phyloP scores from a whole-genome alignment of 441 rosid genomes.

The Arabidopsis hybrid region DNA sequence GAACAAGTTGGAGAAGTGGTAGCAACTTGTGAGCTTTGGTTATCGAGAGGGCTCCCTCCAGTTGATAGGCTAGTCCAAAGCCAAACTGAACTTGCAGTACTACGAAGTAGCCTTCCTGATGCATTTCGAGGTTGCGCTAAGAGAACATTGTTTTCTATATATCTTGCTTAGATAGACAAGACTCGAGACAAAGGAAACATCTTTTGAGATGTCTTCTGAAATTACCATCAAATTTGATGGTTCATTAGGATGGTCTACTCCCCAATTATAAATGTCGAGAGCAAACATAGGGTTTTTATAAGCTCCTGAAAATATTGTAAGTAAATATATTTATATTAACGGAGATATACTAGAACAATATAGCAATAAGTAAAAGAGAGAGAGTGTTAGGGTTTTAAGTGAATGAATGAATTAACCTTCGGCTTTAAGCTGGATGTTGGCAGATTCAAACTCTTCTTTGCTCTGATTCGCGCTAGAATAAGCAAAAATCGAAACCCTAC shows the following conservation, averaged over 20 bases:
- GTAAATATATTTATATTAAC: no score
- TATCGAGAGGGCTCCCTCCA: background rate
- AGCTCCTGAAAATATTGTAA: no score
- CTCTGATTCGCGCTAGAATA: background rate
- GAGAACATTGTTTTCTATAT: background rate
- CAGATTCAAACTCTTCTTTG: background rate
- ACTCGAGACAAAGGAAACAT: background rate
- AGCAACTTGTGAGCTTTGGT: background rate
- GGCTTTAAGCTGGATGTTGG: background rate
- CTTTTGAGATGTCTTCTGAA: background rate
- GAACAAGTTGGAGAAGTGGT: background rate
- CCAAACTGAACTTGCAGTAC: background rate
- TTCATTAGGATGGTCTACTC: background rate
- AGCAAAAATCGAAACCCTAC: background rate
- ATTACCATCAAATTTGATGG: conserved; percentile 4
- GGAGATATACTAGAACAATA: no score
- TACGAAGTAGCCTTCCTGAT: background rate
- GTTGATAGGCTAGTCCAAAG: background rate
- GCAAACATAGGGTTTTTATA: no score
- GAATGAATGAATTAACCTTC: background rate
- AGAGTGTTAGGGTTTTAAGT: no score
- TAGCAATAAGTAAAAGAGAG: no score
- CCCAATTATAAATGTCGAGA: no score
- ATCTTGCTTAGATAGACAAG: background rate
- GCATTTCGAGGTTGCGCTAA: background rate